phyloP scores from a whole-genome alignment of 2,329 filamentous ascomycete genomes.

The Aspergillus phoenicis region DNA sequence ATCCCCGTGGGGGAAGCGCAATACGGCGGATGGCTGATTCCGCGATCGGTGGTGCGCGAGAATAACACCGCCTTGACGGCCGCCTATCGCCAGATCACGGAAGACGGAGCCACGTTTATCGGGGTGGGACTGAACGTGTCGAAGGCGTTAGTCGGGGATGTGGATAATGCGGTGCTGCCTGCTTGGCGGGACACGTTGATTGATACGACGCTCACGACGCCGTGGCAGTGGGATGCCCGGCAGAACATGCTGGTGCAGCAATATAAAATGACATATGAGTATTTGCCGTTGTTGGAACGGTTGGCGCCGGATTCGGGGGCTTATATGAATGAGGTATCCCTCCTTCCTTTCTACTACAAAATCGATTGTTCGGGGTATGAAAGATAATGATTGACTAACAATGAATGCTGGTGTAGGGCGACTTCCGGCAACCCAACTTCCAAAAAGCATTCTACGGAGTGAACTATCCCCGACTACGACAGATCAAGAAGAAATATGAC shows the following conservation, averaged over 20 bases:
- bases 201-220: constrained; percentile 36
- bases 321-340: constrained; percentile 40
- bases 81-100: constrained; percentile 38
- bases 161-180: constrained; percentile 46
- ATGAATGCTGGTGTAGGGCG: constrained; percentile 5
- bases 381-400: too few species aligned
- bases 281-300: constrained; percentile 39
- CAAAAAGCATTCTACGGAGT: constrained; percentile 44
- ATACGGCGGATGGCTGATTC: constrained; percentile 40
- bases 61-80: constrained; percentile 35
- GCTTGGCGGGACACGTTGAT: constrained; percentile 50
- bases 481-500: constrained; percentile 36
- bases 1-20: constrained; percentile 44
- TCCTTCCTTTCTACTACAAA: too few species aligned
- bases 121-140: constrained; percentile 45
- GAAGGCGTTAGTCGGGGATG: constrained; percentile 41
- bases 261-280: constrained; percentile 43
- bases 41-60: constrained; percentile 36
- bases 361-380: too few species aligned
- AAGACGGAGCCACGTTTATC: constrained; percentile 38
- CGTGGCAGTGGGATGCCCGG: constrained; percentile 41
- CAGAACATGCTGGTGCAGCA: constrained; percentile 39
- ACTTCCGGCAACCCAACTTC: constrained; percentile 43
- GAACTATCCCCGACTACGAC: constrained; percentile 30
- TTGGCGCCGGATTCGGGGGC: constrained; percentile 40